Conservation (phyloP, 2,329 filamentous ascomycete species). For the Colletotrichum sp. region DNA sequence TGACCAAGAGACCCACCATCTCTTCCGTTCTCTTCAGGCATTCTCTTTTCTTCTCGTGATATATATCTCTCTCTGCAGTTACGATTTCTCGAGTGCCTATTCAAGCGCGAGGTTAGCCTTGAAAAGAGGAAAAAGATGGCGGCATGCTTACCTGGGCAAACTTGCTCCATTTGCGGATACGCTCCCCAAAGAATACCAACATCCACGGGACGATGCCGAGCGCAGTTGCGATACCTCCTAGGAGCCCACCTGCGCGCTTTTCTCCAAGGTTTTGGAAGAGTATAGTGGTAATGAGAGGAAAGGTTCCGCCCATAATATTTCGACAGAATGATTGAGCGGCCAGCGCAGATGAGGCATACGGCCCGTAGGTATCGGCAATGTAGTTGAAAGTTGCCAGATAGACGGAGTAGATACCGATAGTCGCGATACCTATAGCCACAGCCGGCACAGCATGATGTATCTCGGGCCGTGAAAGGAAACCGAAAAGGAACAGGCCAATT, state of each 20-base stretch:
- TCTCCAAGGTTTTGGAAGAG: background rate
- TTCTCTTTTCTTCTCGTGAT: background rate
- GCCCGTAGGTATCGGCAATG: background rate
- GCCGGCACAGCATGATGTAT: background rate
- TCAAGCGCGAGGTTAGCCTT: background rate
- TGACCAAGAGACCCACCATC: background rate
- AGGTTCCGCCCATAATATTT: background rate
- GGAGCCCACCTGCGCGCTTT: background rate
- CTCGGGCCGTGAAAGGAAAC: background rate
- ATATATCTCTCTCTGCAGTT: rapidly evolving
- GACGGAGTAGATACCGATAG: background rate
- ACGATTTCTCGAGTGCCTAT: background rate
- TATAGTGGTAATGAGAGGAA: background rate
- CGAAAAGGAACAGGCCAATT: background rate
- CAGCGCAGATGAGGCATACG: background rate
- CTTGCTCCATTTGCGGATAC: background rate
- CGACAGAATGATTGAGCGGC: background rate
- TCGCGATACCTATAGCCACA: background rate
- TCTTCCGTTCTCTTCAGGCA: rapidly evolving
- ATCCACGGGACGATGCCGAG: background rate
- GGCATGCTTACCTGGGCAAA: background rate
- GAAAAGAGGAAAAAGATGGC: background rate
- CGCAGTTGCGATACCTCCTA: background rate
- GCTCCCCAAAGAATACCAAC: background rate
- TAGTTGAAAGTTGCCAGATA: background rate